Evolutionary conservation across 768 basidiomycete genomes (phyloP), one percentile per base, ranked within the genome.

Genomic region (Rossbeevera mucosa): DNA sequence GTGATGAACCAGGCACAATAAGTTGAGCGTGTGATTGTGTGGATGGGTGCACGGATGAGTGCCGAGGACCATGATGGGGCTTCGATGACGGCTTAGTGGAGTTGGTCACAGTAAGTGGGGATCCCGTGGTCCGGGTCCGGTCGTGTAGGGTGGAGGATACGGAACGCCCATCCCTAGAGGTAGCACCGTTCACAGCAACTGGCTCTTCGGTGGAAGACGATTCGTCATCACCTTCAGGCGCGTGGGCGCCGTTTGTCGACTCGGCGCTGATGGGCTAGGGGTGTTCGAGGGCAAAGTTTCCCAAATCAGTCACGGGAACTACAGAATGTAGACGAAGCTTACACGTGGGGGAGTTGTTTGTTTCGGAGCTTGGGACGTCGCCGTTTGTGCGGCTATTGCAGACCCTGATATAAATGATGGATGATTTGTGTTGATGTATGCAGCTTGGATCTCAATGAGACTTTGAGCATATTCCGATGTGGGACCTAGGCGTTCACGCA

Each of bases 381-480:
- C 67, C 48, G 81, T 75, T 58, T 81, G 77, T 47, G 82, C 77
- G 53, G 82, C 80, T 9, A 76, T 65, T 40, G 87, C 81, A 30
- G 89, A 88, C 9, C 89, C 88, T 18, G 86, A 77, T 51, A 94
- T 85, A 71, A 97, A 98, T 28, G 90, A 81, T 6, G 96, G 96
- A 67, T 99, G 96, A 68, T 98, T 98, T 51, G 94, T 98, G 69
- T 99, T 99, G 77, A 99, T 98, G 67, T 99, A 99, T 11, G 96
- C 94, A 1, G 93, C 93, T 70, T 99, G 96, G 45, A 99, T 99
- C 61, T 87, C 83, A 61, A 99, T 97, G 62, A 99, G 76, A 64
- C 91, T 94, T 59, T 92, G 89, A 0, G 94, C 88, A 69, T 98
- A 98, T n/a, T 94, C 89, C 2, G 91, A 93, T 0, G 96, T 96